phyloP scores from a whole-genome alignment of 2,329 filamentous ascomycete species.

The Rhynchosporium agropyri region DNA sequence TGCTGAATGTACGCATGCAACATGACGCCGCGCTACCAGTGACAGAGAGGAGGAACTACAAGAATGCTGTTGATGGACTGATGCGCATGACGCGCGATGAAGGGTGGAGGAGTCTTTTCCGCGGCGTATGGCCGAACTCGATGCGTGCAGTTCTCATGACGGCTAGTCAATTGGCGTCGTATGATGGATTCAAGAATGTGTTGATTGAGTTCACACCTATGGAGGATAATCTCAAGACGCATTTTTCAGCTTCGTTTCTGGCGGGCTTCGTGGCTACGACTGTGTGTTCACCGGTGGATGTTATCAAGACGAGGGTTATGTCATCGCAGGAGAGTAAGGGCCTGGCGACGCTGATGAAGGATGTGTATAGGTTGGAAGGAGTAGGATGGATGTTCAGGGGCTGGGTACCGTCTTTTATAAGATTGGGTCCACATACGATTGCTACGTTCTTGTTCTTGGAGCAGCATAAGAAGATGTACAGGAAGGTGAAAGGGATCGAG shows the following conservation, averaged over 20 bases:
- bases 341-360: slow-evolving; percentile 61
- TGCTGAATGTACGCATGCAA: slow-evolving; percentile 98
- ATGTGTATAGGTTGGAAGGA: slow-evolving; percentile 72
- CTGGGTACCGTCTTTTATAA: slow-evolving; percentile 77
- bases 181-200: slow-evolving; percentile 77
- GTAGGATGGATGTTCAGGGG: slow-evolving; percentile 85
- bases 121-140: slow-evolving; percentile 83
- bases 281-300: slow-evolving; percentile 81
- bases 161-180: slow-evolving; percentile 78
- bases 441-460: slow-evolving; percentile 86
- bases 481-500: slow-evolving; percentile 48
- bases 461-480: slow-evolving; percentile 80
- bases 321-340: slow-evolving; percentile 59
- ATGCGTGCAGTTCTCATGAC: slow-evolving; percentile 86
- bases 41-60: slow-evolving; percentile 81
- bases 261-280: slow-evolving; percentile 85
- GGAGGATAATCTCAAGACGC: slow-evolving; percentile 70
- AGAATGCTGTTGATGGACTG: slow-evolving; percentile 83
- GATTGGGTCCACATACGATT: slow-evolving; percentile 77
- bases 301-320: slow-evolving; percentile 90
- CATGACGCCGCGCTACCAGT: slow-evolving; percentile 79
- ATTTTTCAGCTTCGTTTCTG: slow-evolving; percentile 76
- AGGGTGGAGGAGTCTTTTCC: slow-evolving; percentile 74
- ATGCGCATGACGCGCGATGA: slow-evolving; percentile 86
- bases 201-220: slow-evolving; percentile 68